A percentile compares a stretch with the other conserved stretches of the same genome.
These are phyloP conservation scores for Ganoderma resinaceum DNA, from an alignment of 1,284 basidiomycete genomes.

Conservation along the genomic window DNA sequence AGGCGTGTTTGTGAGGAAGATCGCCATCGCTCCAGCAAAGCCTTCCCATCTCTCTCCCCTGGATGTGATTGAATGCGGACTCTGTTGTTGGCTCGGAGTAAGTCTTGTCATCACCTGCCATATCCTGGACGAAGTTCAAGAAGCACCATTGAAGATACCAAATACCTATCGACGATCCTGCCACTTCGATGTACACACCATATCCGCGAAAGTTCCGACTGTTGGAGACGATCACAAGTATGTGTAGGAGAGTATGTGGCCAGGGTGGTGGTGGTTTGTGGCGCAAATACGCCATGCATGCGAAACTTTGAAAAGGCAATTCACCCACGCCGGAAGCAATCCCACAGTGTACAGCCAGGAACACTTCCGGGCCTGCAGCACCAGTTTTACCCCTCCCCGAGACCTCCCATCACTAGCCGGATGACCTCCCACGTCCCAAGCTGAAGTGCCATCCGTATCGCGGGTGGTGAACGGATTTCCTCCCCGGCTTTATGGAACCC, in stretches of 20 bases:
- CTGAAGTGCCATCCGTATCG: no score
- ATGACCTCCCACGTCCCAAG: no score
- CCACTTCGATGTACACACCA: slow-evolving; percentile 1
- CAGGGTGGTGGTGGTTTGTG: slow-evolving; percentile 16
- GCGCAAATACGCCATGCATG: neutral
- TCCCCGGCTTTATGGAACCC: no score
- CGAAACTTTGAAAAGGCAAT: neutral
- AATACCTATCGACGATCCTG: slow-evolving; percentile 11
- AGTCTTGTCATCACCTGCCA: slow-evolving; percentile 20
- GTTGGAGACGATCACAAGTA: slow-evolving; percentile 2
- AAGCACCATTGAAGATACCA: slow-evolving; percentile 11
- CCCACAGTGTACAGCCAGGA: neutral
- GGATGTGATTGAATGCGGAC: slow-evolving; percentile 11
- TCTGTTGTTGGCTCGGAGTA: slow-evolving; percentile 27
- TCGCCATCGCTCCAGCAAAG: slow-evolving; percentile 5
- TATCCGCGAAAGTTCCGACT: slow-evolving; percentile 7
- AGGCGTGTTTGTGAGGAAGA: slow-evolving; percentile 29
- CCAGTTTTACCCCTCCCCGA: neutral
- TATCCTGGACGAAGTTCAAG: slow-evolving; percentile 24
- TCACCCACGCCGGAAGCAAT: neutral
- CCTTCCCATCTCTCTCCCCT: slow-evolving; percentile 20
- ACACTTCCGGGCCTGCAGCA: neutral
- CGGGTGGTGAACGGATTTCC: no score
- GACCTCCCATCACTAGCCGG: neutral
- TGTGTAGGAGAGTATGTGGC: slow-evolving; percentile 8